Percentiles rank a stretch among this genome's conserved stretches.
Conservation (phyloP, 2,329 filamentous ascomycete genomes). For the Apiospora arundinis region DNA sequence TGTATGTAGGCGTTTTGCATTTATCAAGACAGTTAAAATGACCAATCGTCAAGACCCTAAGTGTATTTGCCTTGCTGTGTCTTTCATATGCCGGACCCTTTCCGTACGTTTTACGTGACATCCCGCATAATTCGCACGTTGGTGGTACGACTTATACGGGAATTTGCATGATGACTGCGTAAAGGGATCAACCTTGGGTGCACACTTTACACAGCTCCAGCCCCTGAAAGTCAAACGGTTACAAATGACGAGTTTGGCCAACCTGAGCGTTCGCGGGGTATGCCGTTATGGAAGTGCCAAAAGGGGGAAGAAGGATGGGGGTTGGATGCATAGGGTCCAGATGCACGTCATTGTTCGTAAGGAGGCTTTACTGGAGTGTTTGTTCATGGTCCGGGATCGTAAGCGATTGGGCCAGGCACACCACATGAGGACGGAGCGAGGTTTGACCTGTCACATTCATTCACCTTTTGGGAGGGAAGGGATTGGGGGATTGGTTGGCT, state of each 20-base stretch:
- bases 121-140: no score
- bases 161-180: neutral
- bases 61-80: neutral
- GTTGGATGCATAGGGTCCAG: neutral
- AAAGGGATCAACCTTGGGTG: no score
- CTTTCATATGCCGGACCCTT: neutral
- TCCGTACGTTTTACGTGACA: neutral
- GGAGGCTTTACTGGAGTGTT: neutral
- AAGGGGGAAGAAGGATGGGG: neutral
- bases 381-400: neutral
- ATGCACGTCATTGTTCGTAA: constrained; percentile 17
- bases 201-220: neutral
- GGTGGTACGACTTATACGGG: neutral
- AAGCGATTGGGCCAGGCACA: neutral
- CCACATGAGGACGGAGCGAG: neutral
- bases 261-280: neutral
- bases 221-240: neutral
- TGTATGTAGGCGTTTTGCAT: constrained; percentile 22
- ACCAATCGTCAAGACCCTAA: neutral
- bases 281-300: neutral
- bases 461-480: neutral
- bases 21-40: constrained; percentile 14
- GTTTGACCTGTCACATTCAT: neutral
- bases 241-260: neutral
- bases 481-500: neutral